phyloP scores from a whole-genome alignment of 2,329 filamentous ascomycete genomes.

The Colletotrichum sansevieriae region DNA sequence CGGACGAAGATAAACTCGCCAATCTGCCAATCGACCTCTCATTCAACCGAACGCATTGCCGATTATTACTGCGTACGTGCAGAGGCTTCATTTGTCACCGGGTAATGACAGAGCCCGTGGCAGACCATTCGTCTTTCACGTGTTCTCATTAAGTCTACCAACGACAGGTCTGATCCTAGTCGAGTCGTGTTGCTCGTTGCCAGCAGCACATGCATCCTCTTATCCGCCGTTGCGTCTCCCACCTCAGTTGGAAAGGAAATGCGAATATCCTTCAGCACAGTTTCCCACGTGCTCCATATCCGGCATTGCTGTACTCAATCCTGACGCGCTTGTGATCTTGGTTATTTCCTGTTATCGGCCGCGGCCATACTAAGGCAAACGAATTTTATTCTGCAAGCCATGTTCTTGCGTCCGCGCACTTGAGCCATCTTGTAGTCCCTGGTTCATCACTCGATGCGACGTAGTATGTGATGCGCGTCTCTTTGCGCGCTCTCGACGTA shows the following conservation, averaged over 20 bases:
- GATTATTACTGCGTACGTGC: neutral
- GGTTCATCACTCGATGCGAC: conserved; percentile 1
- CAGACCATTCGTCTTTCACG: neutral
- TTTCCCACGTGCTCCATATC: conserved; percentile 4
- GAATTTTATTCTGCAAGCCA: conserved; percentile 4
- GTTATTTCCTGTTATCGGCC: conserved; percentile 8
- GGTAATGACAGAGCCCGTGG: neutral
- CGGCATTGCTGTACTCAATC: neutral
- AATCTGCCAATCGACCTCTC: conserved; percentile 10
- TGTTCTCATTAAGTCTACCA: neutral
- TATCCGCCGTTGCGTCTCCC: neutral
- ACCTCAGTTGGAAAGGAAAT: conserved; percentile 11
- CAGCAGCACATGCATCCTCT: neutral
- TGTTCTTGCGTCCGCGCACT: neutral
- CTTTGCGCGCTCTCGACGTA: neutral
- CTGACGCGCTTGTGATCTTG: neutral
- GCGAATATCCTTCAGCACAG: conserved; percentile 7
- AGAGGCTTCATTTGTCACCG: conserved; percentile 4
- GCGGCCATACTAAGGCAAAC: neutral
- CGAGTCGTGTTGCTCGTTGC: neutral
- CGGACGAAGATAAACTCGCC: conserved; percentile 19
- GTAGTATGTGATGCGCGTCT: neutral
- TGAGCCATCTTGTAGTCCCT: conserved; percentile 3
- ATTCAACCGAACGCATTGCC: neutral
- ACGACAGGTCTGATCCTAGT: neutral